These are phyloP conservation scores for Zoysia japonica DNA, from an alignment of 176 grass and related monocot genomes.

Conservation along the genomic window DNA sequence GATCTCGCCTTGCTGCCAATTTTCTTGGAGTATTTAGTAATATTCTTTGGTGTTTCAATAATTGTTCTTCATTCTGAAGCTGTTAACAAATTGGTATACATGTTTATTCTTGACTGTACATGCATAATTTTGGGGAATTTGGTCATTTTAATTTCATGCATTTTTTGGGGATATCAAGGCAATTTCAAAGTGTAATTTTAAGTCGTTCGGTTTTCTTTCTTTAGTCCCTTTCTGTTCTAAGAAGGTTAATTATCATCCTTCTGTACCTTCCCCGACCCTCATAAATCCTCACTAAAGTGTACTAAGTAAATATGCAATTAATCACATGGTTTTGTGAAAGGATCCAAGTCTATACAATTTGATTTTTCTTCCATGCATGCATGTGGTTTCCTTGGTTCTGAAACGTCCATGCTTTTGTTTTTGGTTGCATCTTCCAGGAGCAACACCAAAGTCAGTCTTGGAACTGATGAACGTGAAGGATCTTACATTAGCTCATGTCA, in stretches of 20 bases:
- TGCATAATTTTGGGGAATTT: neutral
- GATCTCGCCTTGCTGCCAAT: neutral
- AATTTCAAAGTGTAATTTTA: neutral
- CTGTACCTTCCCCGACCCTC: neutral
- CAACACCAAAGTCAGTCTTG: slow-evolving; percentile 96
- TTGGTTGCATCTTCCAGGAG: slow-evolving; percentile 58
- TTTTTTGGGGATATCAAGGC: neutral
- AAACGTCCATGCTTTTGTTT: slow-evolving; percentile 15
- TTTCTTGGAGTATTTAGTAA: neutral
- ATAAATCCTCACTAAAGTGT: neutral
- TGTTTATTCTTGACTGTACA: neutral
- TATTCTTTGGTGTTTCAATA: neutral
- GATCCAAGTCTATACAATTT: neutral
- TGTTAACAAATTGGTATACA: neutral
- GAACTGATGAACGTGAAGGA: slow-evolving; percentile 99
- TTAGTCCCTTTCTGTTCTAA: neutral
- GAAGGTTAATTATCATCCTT: neutral
- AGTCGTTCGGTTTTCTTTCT: neutral
- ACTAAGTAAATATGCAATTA: neutral
- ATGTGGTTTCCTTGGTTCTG: slow-evolving; percentile 29
- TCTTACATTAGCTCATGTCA: slow-evolving; percentile 98
- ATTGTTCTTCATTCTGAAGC: neutral
- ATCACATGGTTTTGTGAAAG: slow-evolving; percentile 18
- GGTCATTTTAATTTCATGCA: neutral
- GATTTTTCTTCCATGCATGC: slow-evolving; percentile 1